Evolutionary conservation across 129 eudicot species (phyloP).

Genomic region (Lactuca sativa): DNA sequence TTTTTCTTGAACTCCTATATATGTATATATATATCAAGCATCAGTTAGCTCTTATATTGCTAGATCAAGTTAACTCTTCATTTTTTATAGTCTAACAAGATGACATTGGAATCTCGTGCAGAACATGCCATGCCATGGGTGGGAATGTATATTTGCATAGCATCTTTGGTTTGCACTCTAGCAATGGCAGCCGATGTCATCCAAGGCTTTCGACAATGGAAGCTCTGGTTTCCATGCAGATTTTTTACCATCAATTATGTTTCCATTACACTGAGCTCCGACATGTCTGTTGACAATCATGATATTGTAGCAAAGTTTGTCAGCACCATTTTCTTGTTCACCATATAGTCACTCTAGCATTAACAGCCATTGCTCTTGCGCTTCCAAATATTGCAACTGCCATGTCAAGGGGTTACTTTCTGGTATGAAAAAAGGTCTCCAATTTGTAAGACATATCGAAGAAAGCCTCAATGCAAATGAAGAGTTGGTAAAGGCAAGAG

Average conservation of each 20-base stretch:
- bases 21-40: not conserved
- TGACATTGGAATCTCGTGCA: not conserved
- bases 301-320: not conserved
- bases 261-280: not conserved
- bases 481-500: too few relatives aligned
- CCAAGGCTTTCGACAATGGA: not conserved
- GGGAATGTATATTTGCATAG: not conserved
- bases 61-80: not conserved
- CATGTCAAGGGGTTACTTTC: not conserved
- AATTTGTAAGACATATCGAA: too few relatives aligned
- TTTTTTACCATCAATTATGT: slow-evolving; percentile 12
- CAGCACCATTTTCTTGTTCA: slow-evolving; percentile 6
- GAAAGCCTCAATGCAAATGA: too few relatives aligned
- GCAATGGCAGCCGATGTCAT: slow-evolving; percentile 12
- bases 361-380: slow-evolving; percentile 39
- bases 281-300: not conserved
- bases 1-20: too few relatives aligned
- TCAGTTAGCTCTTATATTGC: not conserved
- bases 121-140: not conserved
- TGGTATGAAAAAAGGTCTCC: slow-evolving; percentile 22
- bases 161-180: slow-evolving; percentile 16
- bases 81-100: not conserved
- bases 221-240: slow-evolving; percentile 10
- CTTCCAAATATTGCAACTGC: slow-evolving; percentile 16
- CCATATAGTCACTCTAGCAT: slow-evolving; percentile 20